Evolutionary conservation across 305 asterid genomes (phyloP).

Genomic region (Fraxinus velutina): DNA sequence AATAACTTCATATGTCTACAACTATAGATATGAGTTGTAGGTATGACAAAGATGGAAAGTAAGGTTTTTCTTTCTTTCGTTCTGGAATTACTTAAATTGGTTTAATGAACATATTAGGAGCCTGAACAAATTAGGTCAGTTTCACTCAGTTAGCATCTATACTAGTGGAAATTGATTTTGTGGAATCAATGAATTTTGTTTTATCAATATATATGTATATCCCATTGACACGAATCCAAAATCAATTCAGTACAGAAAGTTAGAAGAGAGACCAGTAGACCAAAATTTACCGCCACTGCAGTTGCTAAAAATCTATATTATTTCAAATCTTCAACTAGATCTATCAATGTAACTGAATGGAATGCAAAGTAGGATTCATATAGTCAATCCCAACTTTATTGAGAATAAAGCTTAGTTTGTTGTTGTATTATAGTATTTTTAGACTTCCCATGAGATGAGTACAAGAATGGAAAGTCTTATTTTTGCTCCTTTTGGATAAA

Average conservation of each 20-base stretch:
- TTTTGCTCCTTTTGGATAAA: slow-evolving; percentile 4
- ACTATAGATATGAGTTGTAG: background rate
- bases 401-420: background rate
- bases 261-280: background rate
- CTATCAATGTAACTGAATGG: background rate
- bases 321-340: background rate
- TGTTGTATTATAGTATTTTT: background rate
- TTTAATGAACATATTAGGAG: background rate
- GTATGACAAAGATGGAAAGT: slow-evolving; percentile 11
- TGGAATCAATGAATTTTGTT: background rate
- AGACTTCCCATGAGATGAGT: background rate
- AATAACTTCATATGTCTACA: background rate
- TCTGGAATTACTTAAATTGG: background rate
- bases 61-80: background rate
- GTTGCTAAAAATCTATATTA: background rate
- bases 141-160: background rate
- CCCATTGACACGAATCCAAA: background rate
- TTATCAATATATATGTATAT: background rate
- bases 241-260: background rate
- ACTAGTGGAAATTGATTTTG: background rate
- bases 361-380: background rate
- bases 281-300: background rate
- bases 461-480: background rate
- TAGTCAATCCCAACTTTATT: background rate
- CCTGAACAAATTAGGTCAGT: background rate